Evolutionary conservation across 2,329 filamentous ascomycete species (phyloP), one percentile per base, ranked within the genome.

Genomic region (Pleoardoris graminearum): DNA sequence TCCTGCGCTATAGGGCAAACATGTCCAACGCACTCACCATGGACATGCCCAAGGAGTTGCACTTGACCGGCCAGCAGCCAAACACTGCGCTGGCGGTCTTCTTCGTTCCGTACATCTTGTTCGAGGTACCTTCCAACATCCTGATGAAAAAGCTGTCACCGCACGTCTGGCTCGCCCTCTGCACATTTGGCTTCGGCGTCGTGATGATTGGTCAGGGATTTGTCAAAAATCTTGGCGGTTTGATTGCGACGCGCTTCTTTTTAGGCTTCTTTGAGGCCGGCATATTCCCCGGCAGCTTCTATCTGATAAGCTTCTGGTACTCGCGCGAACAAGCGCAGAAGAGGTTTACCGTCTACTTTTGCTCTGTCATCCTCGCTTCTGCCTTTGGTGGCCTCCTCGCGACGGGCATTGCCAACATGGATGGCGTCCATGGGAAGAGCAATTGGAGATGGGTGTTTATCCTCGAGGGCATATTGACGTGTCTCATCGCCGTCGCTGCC

Each of bases 41-140:
- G n/a, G n/a, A n/a, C n/a, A n/a, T n/a, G n/a, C n/a, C n/a, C n/a
- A n/a, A n/a, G n/a, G n/a, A n/a, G n/a, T n/a, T n/a, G n/a, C n/a
- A n/a, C n/a, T n/a, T n/a, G n/a, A n/a, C n/a, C 7, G 71, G 71
- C 7, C 48, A 73, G 1, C 77, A 87, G 60, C 88, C 88, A 56
- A 76, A 88, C 2, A 84, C 82, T 1, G 84, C 84, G 27, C 66
- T 82, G 11, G 76, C 80, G 3, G 70, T 82, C 30, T 79, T 83
- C 57, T 83, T 82, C 54, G 78, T 79, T 2, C 80, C 77, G 58
- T 83, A 83, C 51, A 78, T 82, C 53, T 69, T 75, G 0, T 75
- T 77, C 23, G 82, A 85, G 55, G 78, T 84, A 14, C 82, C 82
- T 1, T 80, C 77, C 54, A 85, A 85, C 67, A 72, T 84, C 39